Conservation (phyloP, 2,329 filamentous ascomycete genomes). For the Pestalotiopsis sp. region DNA sequence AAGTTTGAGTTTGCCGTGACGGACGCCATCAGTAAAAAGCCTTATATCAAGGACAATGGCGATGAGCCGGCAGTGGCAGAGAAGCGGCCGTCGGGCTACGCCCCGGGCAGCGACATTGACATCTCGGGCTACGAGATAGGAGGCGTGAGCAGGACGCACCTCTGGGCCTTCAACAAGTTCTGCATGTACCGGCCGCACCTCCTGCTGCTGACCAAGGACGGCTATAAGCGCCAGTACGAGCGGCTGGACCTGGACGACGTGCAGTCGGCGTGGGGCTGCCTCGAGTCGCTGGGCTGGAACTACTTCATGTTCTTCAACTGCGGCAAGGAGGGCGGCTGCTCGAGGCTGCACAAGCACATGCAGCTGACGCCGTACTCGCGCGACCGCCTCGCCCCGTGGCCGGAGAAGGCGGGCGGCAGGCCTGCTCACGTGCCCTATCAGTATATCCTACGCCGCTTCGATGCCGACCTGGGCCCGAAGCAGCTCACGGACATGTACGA, state of each 20-base stretch:
- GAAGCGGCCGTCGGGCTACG: constrained; percentile 13
- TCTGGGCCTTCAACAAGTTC: constrained; percentile 49
- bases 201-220: constrained; percentile 46
- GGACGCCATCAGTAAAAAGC: constrained; percentile 12
- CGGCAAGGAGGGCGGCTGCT: constrained; percentile 42
- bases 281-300: constrained; percentile 27
- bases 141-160: constrained; percentile 39
- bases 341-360: constrained; percentile 49
- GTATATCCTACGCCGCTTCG: constrained; percentile 33
- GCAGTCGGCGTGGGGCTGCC: constrained; percentile 32
- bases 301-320: constrained; percentile 49
- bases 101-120: constrained; percentile 41
- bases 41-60: constrained; percentile 19
- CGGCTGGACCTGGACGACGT: constrained; percentile 40
- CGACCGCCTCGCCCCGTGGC: constrained; percentile 26
- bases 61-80: constrained; percentile 8
- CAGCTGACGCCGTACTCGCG: constrained; percentile 39
- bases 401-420: constrained; percentile 8
- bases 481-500: constrained; percentile 25
- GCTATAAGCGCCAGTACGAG: constrained; percentile 45
- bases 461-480: constrained; percentile 20
- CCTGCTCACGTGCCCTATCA: constrained; percentile 33
- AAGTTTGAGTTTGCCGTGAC: constrained; percentile 20
- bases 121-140: constrained; percentile 41
- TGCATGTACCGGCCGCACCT: constrained; percentile 47